Percentiles rank a stretch among this genome's conserved stretches.
Conservation (phyloP, 2,329 filamentous ascomycete species). For the Colletotrichum truncatum region DNA sequence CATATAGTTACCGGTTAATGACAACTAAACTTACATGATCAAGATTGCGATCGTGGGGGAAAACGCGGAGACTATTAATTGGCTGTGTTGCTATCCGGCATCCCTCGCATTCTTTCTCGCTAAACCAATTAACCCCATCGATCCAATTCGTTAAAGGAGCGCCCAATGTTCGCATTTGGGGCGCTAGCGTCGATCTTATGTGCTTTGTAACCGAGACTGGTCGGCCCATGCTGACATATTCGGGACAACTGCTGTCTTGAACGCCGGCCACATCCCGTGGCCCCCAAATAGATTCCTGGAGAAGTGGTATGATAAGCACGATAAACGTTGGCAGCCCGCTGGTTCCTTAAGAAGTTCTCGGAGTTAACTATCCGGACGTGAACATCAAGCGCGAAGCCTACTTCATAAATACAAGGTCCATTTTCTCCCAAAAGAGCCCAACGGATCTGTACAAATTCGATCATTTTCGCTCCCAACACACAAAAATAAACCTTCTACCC, state of each 20-base stretch:
- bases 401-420: no score
- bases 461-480: no score
- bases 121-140: slow-evolving; percentile 3
- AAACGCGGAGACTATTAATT: no score
- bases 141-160: not conserved
- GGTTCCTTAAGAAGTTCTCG: no score
- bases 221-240: slow-evolving; percentile 9
- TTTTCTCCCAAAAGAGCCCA: no score
- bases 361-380: no score
- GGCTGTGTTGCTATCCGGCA: no score
- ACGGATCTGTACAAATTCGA: no score
- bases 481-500: no score
- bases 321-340: not conserved
- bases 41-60: not conserved
- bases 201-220: not conserved
- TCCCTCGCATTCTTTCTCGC: slow-evolving; percentile 6
- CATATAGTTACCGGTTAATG: not conserved
- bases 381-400: no score
- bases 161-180: slow-evolving; percentile 12
- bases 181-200: not conserved
- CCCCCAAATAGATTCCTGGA: not conserved
- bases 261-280: not conserved
- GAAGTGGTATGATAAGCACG: slow-evolving; percentile 20
- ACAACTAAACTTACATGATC: not conserved
- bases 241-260: slow-evolving; percentile 6